Conservation (phyloP, 140 eudicot species). For the Erigeron philadelphicus region DNA sequence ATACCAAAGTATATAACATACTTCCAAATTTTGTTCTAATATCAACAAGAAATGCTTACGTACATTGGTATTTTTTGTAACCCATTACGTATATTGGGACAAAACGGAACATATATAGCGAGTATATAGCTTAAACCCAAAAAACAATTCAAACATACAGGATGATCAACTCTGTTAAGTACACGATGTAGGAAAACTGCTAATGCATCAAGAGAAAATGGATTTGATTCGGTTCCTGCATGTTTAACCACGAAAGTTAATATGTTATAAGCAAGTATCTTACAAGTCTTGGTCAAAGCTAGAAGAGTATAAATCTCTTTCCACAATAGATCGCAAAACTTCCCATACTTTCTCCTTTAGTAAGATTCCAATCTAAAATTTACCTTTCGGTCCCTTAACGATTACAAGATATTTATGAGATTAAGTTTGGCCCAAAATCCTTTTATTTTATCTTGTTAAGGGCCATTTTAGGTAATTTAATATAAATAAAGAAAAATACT, state of each 20-base stretch:
- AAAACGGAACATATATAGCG: no score
- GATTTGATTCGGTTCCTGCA: constrained; percentile 92
- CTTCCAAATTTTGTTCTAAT: no score
- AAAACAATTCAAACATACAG: constrained; percentile 72
- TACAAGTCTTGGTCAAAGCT: background rate
- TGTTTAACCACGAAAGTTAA: constrained; percentile 12
- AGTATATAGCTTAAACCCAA: no score
- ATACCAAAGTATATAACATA: no score
- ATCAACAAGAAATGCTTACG: no score
- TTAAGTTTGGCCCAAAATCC: background rate
- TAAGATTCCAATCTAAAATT: constrained; percentile 7
- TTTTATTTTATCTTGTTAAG: background rate
- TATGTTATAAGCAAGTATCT: background rate
- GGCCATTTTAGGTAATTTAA: no score
- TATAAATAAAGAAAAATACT: no score
- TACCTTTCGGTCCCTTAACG: background rate
- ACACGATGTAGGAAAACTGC: constrained; percentile 82
- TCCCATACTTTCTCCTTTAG: background rate
- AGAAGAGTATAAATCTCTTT: background rate
- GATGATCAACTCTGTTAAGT: constrained; percentile 84
- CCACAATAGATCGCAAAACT: background rate
- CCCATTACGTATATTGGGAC: no score
- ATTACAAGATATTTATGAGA: background rate
- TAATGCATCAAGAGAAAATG: constrained; percentile 90
- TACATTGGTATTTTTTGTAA: no score